Base-by-base conservation (phyloP, 2,329 filamentous ascomycete genomes). In the Zopfia rhizophila region DNA sequence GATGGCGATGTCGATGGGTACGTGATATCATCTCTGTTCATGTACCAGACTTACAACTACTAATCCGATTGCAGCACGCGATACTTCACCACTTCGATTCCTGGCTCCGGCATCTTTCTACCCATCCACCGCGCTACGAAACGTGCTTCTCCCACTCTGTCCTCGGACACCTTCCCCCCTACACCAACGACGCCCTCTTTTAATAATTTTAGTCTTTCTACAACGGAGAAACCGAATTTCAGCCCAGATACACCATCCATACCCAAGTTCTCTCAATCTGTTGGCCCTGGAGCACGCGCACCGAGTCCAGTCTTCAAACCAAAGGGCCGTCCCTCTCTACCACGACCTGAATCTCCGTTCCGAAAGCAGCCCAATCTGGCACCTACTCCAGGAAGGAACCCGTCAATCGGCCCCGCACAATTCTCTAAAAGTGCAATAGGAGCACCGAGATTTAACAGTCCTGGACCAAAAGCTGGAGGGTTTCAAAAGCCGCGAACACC, bases 1-100 rank as follows among this genome's bases (percentile, higher is more conserved):
- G 95, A 84, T 63, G 94, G 94, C 54, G 92, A 96, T 71, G 94
- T 97, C 42, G 93, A 97, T 60, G 94, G 93, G 90, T 93, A 80
- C 73, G 84, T 66, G 14, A 17, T 18, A 14, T 17, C 7, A 16
- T 43, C 21, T n/a, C 23, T 18, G 13, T 39, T 33, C 28, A 25
- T 7, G 22, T n/a, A n/a, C n/a, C n/a, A n/a, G n/a, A 16, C 5
- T 18, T 35, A 23, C 24, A 6, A 18, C 21, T 38, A 43, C 53
- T 61, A 24, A 58, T 38, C 29, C 16, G 33, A 3, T 19, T 38
- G 42, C 56, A 81, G 79, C 28, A 78, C 77, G 48, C 78, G 77
- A 44, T 99, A 99, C 74, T 99, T 99, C 70, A 81, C 79, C 24
- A 96, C 94, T 8, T 81, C 82, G 3, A 75, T 87, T 16, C 83